Evolutionary conservation across 306 rosid genomes (phyloP).

Genomic region (Luffa aegyptiaca): DNA sequence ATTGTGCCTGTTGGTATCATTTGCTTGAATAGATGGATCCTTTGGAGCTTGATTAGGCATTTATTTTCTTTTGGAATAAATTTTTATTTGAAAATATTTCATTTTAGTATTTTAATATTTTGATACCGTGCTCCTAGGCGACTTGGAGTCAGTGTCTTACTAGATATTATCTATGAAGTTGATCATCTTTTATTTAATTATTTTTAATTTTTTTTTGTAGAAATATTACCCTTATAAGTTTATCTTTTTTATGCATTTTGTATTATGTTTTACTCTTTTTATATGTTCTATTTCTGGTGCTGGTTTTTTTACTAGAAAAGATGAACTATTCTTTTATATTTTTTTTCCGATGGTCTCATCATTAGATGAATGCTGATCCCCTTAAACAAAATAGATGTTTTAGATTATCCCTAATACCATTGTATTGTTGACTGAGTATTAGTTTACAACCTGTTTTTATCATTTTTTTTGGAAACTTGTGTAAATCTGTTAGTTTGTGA

Average conservation of each 20-base stretch:
- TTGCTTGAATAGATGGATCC: background rate
- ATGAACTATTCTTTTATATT: background rate
- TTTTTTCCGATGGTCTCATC: background rate
- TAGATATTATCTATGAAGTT: background rate
- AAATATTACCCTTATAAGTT: background rate
- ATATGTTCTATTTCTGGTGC: background rate
- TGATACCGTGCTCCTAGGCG: background rate
- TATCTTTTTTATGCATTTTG: background rate
- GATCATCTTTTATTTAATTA: background rate
- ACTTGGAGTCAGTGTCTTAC: background rate
- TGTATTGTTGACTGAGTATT: background rate
- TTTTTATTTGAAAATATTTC: background rate
- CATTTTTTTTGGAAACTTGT: background rate
- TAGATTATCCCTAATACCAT: background rate
- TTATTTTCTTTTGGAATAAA: background rate
- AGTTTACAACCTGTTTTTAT: background rate
- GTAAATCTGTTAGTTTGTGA: conserved; percentile 12
- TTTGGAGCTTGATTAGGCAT: background rate
- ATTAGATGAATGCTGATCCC: background rate
- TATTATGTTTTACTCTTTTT: background rate
- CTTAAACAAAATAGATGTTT: background rate
- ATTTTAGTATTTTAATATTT: background rate
- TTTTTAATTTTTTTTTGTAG: background rate
- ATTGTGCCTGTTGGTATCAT: background rate
- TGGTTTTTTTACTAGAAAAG: background rate